phyloP scores from a whole-genome alignment of 2,329 filamentous ascomycete species.

The Cladosporium halotolerans region DNA sequence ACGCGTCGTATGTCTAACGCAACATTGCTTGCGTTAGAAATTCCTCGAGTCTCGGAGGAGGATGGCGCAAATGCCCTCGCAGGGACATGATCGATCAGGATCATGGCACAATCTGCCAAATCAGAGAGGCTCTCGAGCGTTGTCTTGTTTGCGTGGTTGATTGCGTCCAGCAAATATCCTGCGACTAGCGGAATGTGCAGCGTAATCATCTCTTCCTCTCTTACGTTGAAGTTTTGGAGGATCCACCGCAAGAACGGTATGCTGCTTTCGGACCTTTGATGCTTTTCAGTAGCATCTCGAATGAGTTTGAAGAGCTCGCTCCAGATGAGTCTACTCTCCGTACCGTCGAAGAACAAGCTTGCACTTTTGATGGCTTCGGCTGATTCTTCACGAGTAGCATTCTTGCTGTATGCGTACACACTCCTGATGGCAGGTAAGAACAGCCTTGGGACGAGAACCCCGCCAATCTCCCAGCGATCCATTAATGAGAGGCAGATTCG shows the following conservation, averaged over 20 bases:
- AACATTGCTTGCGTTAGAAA: not conserved
- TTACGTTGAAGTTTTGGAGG: conserved; percentile 79
- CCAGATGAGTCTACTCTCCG: conserved; percentile 91
- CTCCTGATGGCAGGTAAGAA: conserved; percentile 82
- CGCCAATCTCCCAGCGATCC: conserved; percentile 97
- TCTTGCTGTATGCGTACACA: conserved; percentile 65
- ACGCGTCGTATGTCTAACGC: not conserved
- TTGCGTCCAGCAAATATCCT: conserved; percentile 13
- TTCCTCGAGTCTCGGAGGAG: not conserved
- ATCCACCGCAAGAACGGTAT: conserved; percentile 58
- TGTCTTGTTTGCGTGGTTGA: not conserved
- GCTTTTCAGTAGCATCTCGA: not conserved
- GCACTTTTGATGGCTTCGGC: conserved; percentile 86
- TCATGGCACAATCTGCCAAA: conserved; percentile 4
- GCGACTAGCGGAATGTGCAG: conserved; percentile 62
- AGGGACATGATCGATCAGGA: conserved; percentile 9
- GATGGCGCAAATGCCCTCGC: conserved; percentile 4
- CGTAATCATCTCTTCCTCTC: conserved; percentile 91
- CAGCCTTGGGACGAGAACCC: conserved; percentile 77
- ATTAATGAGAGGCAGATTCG: conserved; percentile 90
- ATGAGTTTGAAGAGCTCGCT: conserved; percentile 22
- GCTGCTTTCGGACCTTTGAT: conserved; percentile 7
- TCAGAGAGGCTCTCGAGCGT: not conserved
- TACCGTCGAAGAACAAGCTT: conserved; percentile 93
- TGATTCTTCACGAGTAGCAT: conserved; percentile 63